Evolutionary conservation across 2,329 filamentous ascomycete species (phyloP), one percentile per base, ranked within the genome.

Genomic region (Biscogniauxia sp.): DNA sequence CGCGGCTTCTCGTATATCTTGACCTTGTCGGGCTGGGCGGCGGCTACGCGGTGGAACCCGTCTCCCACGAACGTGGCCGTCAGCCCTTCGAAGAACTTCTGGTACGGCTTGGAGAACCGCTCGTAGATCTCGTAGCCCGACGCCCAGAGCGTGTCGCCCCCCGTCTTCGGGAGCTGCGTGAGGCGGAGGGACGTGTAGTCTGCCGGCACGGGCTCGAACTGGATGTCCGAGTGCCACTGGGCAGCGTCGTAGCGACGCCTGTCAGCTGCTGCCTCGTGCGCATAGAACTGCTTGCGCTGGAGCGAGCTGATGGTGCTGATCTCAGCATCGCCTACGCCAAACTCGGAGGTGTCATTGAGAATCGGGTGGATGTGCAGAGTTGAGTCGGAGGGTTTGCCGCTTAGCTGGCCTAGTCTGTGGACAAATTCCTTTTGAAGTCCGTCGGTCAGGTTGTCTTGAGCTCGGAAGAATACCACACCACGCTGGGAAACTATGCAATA

Each of bases 391-490:
- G 88, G 87, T 61, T 84, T 85, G 51, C 86, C 86, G 0, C 82
- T 79, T 9, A 89, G 76, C 66, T 84, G 76, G 8, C 88, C 87
- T 1, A 90, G 78, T 0, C 80, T 79, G 13, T 85, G 78, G 37
- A 84, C 82, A 0, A 90, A 75, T 23, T 81, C 73, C 73, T 89
- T 89, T 67, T 87, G 85, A 5, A 86, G 77, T 0, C 84, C 82
- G 65, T 87, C 81, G 65, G 78, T 79, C 5, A 88, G 73, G 63
- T 81, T 78, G 67, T 85, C 76, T 62, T 89, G 87, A 9, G 80
- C 77, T 15, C 86, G 82, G 72, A 89, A 86, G 73, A 89, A 88
- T 50, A 89, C 85, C 1, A 89, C 86, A 1, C 85, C 85, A 15
- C 87, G 79, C 63, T 84, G 80, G 1, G 86, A 87, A 63, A 88